Evolutionary conservation across 2,329 filamentous ascomycete genomes (phyloP).

Genomic region (Bimuria novae-zelandiae): DNA sequence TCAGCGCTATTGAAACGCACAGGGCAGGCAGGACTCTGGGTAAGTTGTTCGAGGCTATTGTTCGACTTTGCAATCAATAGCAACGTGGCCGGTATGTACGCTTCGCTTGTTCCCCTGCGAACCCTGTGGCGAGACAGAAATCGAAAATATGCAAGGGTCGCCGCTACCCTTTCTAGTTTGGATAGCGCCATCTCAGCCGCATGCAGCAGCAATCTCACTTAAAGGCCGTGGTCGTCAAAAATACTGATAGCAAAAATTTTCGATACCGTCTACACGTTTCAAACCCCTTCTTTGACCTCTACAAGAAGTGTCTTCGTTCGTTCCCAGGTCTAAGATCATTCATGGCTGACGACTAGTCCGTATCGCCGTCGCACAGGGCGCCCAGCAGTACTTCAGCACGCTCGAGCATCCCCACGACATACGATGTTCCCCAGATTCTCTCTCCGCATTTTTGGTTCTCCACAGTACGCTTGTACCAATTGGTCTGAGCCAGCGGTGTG

Average conservation of each 20-base stretch:
- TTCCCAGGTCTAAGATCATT: neutral
- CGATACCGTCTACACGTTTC: neutral
- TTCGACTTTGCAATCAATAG: neutral
- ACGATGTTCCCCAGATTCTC: constrained; percentile 35
- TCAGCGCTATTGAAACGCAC: constrained; percentile 3
- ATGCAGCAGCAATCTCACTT: constrained; percentile 7
- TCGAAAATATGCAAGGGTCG: constrained; percentile 1
- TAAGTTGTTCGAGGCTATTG: constrained; percentile 2
- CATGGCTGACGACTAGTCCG: constrained; percentile 9
- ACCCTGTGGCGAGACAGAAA: constrained; percentile 15
- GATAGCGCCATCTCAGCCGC: constrained; percentile 13
- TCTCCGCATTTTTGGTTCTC: constrained; percentile 23
- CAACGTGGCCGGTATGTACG: neutral
- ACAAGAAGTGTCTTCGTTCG: neutral
- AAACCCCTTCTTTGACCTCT: neutral
- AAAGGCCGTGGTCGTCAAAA: neutral
- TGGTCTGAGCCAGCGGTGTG: constrained; percentile 23
- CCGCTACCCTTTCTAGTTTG: constrained; percentile 11
- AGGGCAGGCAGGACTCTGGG: neutral
- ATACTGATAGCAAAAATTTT: constrained; percentile 2
- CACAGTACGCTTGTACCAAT: constrained; percentile 36
- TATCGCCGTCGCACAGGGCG: constrained; percentile 21
- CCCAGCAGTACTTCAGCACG: constrained; percentile 21
- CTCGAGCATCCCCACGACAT: constrained; percentile 25
- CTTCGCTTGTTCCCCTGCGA: constrained; percentile 12